phyloP scores from a whole-genome alignment of 179 eudicot genomes.

The Carnegiea gigantea region DNA sequence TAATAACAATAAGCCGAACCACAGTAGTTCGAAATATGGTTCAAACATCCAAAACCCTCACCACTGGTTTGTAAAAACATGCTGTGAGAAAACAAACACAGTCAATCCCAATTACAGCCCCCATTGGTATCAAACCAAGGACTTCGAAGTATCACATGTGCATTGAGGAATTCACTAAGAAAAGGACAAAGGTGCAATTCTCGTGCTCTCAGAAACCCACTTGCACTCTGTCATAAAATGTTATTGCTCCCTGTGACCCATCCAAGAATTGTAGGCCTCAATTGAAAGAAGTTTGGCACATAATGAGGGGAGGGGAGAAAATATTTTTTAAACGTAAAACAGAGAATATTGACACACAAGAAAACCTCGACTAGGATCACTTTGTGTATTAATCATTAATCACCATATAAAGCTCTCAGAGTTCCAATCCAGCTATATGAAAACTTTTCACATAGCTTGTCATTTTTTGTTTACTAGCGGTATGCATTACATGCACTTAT shows the following conservation, averaged over 20 bases:
- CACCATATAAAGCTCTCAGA: too few relatives aligned
- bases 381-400: too few relatives aligned
- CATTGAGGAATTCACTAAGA: background rate
- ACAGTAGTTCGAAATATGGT: background rate
- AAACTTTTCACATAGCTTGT: too few relatives aligned
- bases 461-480: too few relatives aligned
- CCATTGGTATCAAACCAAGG: background rate
- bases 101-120: background rate
- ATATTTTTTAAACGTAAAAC: too few relatives aligned
- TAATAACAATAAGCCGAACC: background rate
- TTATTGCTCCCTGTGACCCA: background rate
- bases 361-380: too few relatives aligned
- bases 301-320: too few relatives aligned
- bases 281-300: background rate
- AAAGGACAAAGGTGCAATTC: too few relatives aligned
- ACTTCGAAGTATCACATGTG: too few relatives aligned
- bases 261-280: background rate
- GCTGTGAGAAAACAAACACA: background rate
- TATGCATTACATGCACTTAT: too few relatives aligned
- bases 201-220: background rate
- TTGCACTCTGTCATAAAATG: background rate
- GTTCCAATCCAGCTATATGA: too few relatives aligned
- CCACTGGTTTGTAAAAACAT: background rate
- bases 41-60: background rate
- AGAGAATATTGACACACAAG: too few relatives aligned